phyloP scores from a whole-genome alignment of 345 rosid genomes.

The Viola odorata region DNA sequence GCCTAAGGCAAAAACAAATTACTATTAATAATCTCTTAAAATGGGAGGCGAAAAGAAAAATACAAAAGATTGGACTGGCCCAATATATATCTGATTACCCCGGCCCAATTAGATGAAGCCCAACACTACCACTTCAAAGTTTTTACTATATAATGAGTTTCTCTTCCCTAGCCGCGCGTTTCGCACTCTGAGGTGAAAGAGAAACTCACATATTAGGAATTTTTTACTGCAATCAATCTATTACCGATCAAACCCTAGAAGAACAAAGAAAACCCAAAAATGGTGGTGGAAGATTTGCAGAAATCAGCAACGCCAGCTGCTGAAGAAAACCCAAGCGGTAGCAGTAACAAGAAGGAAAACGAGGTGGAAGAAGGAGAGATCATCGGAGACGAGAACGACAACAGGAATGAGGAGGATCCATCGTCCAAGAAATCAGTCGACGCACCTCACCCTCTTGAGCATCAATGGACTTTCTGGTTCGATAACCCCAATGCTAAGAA shows the following conservation, averaged over 20 bases:
- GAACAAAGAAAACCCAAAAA: not conserved
- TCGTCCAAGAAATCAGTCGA: slow-evolving; percentile 25
- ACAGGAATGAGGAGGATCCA: slow-evolving; percentile 11
- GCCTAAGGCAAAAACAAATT: no score
- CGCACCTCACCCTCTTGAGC: slow-evolving; percentile 57
- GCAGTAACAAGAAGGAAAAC: slow-evolving; percentile 25
- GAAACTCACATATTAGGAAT: no score
- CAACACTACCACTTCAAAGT: no score
- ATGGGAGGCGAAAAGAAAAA: no score
- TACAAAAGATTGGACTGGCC: no score
- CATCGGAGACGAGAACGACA: slow-evolving; percentile 26
- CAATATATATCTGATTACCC: no score
- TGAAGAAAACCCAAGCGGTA: slow-evolving; percentile 31
- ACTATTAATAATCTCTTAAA: no score
- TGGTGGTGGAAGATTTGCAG: slow-evolving; percentile 22
- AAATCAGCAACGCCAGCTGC: not conserved
- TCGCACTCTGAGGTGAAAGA: no score
- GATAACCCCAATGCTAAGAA: slow-evolving; percentile 55
- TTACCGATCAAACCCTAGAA: not conserved
- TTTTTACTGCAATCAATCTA: no score
- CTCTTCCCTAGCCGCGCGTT: no score
- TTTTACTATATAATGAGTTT: no score
- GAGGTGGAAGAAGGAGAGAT: slow-evolving; percentile 64
- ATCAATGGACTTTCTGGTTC: slow-evolving; percentile 93
- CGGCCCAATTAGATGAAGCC: no score